Percentiles rank a stretch among this genome's conserved stretches.
These are phyloP conservation scores for Russula emetica DNA, from an alignment of 768 basidiomycete species.

Conservation along the genomic window DNA sequence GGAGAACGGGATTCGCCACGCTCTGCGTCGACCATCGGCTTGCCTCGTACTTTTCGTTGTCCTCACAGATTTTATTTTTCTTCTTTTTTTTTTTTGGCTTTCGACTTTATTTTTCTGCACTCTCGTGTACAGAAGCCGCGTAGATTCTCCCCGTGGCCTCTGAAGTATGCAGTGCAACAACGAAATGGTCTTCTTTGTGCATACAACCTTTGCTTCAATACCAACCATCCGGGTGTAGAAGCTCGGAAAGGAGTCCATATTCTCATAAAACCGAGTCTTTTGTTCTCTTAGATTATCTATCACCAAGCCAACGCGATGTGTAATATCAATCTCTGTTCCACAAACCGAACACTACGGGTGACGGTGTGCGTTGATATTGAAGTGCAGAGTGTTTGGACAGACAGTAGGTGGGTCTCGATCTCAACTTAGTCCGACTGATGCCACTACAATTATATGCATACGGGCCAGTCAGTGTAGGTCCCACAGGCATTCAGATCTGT, in stretches of 20 bases:
- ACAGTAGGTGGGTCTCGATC: no score
- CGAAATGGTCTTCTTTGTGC: conserved; percentile 26
- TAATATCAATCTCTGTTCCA: background rate
- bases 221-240: conserved; percentile 1
- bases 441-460: no score
- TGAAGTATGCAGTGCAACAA: conserved; percentile 38
- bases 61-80: no score
- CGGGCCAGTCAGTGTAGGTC: no score
- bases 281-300: background rate
- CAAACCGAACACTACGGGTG: no score
- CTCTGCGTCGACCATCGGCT: background rate
- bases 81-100: background rate
- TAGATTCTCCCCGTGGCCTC: conserved; percentile 34
- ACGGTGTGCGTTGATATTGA: no score
- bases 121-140: conserved; percentile 38
- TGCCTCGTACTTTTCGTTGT: background rate
- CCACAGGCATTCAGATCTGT: no score
- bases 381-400: no score
- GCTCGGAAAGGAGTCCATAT: conserved; percentile 21
- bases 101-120: background rate
- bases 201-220: conserved; percentile 10
- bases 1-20: background rate
- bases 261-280: background rate
- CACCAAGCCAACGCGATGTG: background rate
- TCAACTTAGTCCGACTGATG: no score